Conservation (phyloP, 768 basidiomycete species). For the Suillus spraguei region DNA sequence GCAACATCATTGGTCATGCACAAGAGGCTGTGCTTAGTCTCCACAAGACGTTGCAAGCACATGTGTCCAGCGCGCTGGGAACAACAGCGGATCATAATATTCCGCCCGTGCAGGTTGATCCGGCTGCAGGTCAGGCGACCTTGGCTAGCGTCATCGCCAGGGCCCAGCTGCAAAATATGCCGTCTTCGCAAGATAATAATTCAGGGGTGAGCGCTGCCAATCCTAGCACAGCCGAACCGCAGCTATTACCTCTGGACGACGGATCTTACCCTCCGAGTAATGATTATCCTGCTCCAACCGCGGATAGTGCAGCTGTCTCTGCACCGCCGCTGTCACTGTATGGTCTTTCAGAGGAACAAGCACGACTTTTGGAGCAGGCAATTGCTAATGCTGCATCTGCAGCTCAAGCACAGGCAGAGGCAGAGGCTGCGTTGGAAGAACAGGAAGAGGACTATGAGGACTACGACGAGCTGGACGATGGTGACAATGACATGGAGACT, state of each 20-base stretch:
- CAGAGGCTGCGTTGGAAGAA: constrained; percentile 75
- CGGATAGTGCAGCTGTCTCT: constrained; percentile 13
- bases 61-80: constrained; percentile 60
- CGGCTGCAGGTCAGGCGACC: constrained; percentile 63
- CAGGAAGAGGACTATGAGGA: constrained; percentile 57
- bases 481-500: constrained; percentile 41
- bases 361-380: constrained; percentile 67
- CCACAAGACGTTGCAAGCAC: constrained; percentile 56
- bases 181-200: constrained; percentile 18
- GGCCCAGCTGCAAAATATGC: constrained; percentile 57
- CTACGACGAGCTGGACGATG: constrained; percentile 47
- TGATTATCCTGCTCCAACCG: constrained; percentile 13
- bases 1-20: constrained; percentile 46
- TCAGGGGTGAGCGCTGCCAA: constrained; percentile 8
- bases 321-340: constrained; percentile 61
- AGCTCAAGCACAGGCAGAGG: constrained; percentile 78
- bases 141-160: constrained; percentile 73
- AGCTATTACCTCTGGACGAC: constrained; percentile 12
- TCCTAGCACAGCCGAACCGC: constrained; percentile 18
- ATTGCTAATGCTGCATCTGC: constrained; percentile 75
- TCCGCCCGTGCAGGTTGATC: constrained; percentile 39
- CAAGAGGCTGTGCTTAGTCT: constrained; percentile 57
- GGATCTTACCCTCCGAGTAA: constrained; percentile 4
- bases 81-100: constrained; percentile 29
- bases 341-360: constrained; percentile 74